Evolutionary conservation across 306 rosid species (phyloP).

Genomic region (Quillaja saponaria): DNA sequence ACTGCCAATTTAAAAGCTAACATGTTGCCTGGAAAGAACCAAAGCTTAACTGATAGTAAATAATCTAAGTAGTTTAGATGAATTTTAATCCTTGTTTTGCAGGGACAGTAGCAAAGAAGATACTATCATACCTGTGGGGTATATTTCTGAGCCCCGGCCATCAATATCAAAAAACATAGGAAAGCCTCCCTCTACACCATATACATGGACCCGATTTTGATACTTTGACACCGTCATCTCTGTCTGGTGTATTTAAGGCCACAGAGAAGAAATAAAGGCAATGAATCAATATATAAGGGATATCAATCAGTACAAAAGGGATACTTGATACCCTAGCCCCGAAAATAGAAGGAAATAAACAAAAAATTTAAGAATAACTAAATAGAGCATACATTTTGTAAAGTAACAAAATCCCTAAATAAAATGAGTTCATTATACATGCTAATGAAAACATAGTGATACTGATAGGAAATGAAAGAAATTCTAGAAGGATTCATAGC

Average conservation of each 20-base stretch:
- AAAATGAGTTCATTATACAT: no score
- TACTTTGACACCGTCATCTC: constrained; percentile 74
- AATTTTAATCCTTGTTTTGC: no score
- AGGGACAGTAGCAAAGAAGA: no score
- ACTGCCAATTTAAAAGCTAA: no score
- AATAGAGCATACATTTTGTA: no score
- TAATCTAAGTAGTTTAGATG: no score
- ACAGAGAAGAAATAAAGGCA: not conserved
- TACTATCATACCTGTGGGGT: constrained; percentile 91
- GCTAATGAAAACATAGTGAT: no score
- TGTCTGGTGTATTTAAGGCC: constrained; percentile 42
- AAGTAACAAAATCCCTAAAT: no score
- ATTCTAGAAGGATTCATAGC: no score
- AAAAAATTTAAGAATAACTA: not conserved
- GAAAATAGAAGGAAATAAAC: not conserved
- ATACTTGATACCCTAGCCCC: not conserved
- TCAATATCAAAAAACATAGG: constrained; percentile 82
- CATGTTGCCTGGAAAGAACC: no score
- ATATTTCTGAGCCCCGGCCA: constrained; percentile 79
- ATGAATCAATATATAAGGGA: not conserved
- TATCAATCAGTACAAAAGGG: not conserved
- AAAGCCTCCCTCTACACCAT: constrained; percentile 70
- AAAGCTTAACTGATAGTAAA: no score
- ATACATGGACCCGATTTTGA: constrained; percentile 78
- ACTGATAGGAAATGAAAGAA: no score